Evolutionary conservation across 2,329 filamentous ascomycete genomes (phyloP), one percentile per base, ranked within the genome.

Genomic region (Colletotrichum phormii): DNA sequence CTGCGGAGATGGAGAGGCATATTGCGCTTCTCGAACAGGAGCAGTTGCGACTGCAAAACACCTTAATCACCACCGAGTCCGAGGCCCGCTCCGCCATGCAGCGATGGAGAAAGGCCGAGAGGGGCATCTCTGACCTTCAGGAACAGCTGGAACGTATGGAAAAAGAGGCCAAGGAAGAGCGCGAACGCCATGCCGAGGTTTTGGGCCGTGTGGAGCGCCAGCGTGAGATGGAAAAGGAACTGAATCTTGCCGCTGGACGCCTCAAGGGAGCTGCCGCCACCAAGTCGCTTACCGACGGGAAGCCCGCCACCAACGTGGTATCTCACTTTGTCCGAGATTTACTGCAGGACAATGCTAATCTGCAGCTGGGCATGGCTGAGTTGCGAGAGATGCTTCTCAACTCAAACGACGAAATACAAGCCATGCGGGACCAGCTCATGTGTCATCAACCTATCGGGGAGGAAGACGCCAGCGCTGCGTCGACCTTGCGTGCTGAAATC

Each of bases 291-390:
- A 88, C 87, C 4, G 87, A 88, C 4, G 87, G 89, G 35, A 89
- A 89, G 76, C 86, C 85, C 68, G 88, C 89, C 11, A 90, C 87
- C 74, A 91, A 87, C 71, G 94, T 97, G 49, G 94, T 98, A n/a
- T 95, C 94, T 24, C 94, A 97, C 79, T 98, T 99, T 77, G 97
- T 99, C 68, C 95, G 95, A 76, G 97, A 98, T 80, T 94, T 99
- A 68, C 86, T 99, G 22, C 93, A 97, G 78, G 97, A 99, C 81
- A 99, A 99, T 79, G 95, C 95, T 11, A 98, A 95, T 77, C 85
- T 99, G 57, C 97, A 99, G 81, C 89, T 97, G 75, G 95, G 95
- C 18, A 97, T 98, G 72, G 90, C 95, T 64, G 97, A 99, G 84
- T 85, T 99, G 60, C 89, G 95, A 22, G 95, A 98, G 80, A 92